A percentile compares a stretch with the other conserved stretches of the same genome.
Conservation (phyloP, 306 rosid species). For the Glycine tomentella region DNA sequence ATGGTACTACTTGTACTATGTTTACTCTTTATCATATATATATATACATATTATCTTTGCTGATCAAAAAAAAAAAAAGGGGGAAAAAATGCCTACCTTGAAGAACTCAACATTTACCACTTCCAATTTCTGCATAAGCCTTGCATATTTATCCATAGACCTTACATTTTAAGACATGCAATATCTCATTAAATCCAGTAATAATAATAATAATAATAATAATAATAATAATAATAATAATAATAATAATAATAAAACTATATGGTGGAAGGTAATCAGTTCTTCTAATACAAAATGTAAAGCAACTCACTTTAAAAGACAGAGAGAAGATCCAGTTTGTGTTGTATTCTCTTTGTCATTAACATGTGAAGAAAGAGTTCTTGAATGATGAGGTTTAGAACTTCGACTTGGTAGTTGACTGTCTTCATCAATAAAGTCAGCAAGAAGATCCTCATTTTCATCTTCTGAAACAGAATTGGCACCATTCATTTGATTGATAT, state of each 20-base stretch:
- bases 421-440: slow-evolving; percentile 99
- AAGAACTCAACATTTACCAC: slow-evolving; percentile 86
- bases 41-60: no score
- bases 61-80: no score
- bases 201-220: slow-evolving; percentile 5
- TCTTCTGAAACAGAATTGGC: slow-evolving; percentile 73
- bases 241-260: not conserved
- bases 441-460: slow-evolving; percentile 97
- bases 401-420: slow-evolving; percentile 97
- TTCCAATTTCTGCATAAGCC: slow-evolving; percentile 96
- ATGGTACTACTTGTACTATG: no score
- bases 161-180: slow-evolving; percentile 58
- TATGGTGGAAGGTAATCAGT: slow-evolving; percentile 13
- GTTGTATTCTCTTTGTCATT: slow-evolving; percentile 69
- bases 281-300: slow-evolving; percentile 38
- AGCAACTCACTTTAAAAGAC: slow-evolving; percentile 79
- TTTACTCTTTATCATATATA: no score
- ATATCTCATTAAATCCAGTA: slow-evolving; percentile 48
- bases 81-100: slow-evolving; percentile 64
- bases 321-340: slow-evolving; percentile 93
- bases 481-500: slow-evolving; percentile 62
- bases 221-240: slow-evolving; percentile 25
- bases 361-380: slow-evolving; percentile 57
- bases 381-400: slow-evolving; percentile 63
- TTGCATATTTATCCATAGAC: slow-evolving; percentile 97